phyloP scores from a whole-genome alignment of 257 asterid genomes.

The Nyctanthes arbortristis region DNA sequence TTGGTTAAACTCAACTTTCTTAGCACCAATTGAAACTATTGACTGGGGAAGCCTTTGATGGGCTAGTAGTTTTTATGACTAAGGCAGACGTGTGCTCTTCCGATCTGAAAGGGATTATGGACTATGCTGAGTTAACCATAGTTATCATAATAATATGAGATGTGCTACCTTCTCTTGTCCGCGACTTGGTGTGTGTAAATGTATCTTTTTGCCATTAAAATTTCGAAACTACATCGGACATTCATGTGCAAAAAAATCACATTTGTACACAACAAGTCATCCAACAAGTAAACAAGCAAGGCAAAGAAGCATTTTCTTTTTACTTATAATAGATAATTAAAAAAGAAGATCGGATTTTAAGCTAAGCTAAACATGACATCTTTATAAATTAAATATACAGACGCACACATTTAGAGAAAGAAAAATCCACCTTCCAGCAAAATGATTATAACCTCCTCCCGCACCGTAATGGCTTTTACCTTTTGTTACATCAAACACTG shows the following conservation, averaged over 20 bases:
- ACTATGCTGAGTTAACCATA: not conserved
- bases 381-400: not conserved
- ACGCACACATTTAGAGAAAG: not conserved
- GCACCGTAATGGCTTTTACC: slow-evolving; percentile 83
- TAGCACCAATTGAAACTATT: not conserved
- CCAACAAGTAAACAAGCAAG: too few relatives aligned
- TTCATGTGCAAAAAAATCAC: too few relatives aligned
- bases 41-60: too few relatives aligned
- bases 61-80: not conserved
- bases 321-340: too few relatives aligned
- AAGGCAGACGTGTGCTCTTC: not conserved
- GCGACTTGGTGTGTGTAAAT: too few relatives aligned
- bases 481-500: slow-evolving; percentile 91
- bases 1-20: not conserved
- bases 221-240: too few relatives aligned
- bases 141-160: not conserved
- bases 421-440: slow-evolving; percentile 67
- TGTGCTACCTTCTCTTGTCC: too few relatives aligned
- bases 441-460: slow-evolving; percentile 85
- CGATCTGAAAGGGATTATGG: not conserved
- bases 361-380: not conserved
- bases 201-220: too few relatives aligned
- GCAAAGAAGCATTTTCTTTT: too few relatives aligned
- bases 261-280: too few relatives aligned
- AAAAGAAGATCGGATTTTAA: too few relatives aligned